phyloP scores from a whole-genome alignment of 202 grass and related monocot genomes.

The Hordeum pubiflorum region DNA sequence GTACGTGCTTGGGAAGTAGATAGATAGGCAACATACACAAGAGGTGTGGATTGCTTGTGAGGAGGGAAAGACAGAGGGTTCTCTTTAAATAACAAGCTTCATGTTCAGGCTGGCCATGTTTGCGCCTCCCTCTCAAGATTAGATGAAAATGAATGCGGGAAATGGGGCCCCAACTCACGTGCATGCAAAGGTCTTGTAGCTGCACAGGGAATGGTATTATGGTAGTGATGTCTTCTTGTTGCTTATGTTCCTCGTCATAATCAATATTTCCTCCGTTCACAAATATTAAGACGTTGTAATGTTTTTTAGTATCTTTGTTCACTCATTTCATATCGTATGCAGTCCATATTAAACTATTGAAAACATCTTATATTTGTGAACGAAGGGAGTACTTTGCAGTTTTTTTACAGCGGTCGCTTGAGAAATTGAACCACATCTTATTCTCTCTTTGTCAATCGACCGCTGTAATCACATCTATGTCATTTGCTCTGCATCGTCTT shows the following conservation, averaged over 20 bases:
- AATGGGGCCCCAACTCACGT: slow-evolving; percentile 33
- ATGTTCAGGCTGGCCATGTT: slow-evolving; percentile 6
- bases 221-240: slow-evolving; percentile 12
- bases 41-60: slow-evolving; percentile 31
- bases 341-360: no score
- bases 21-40: slow-evolving; percentile 2
- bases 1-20: slow-evolving; percentile 22
- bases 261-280: neutral
- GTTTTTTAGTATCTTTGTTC: no score
- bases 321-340: no score
- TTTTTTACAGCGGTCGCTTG: slow-evolving; percentile 9
- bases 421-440: slow-evolving; percentile 7
- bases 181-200: slow-evolving; percentile 34
- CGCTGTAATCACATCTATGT: neutral
- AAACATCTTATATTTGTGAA: no score
- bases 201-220: slow-evolving; percentile 29
- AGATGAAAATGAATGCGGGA: slow-evolving; percentile 31
- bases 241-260: slow-evolving; percentile 23
- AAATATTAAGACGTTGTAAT: no score
- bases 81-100: slow-evolving; percentile 51
- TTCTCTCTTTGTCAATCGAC: neutral
- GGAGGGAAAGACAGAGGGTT: slow-evolving; percentile 40
- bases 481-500: neutral
- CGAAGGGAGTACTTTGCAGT: neutral
- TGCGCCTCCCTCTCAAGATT: slow-evolving; percentile 26